Evolutionary conservation across 1,139 yeast species (phyloP).

Genomic region (Taiozyma onychis): DNA sequence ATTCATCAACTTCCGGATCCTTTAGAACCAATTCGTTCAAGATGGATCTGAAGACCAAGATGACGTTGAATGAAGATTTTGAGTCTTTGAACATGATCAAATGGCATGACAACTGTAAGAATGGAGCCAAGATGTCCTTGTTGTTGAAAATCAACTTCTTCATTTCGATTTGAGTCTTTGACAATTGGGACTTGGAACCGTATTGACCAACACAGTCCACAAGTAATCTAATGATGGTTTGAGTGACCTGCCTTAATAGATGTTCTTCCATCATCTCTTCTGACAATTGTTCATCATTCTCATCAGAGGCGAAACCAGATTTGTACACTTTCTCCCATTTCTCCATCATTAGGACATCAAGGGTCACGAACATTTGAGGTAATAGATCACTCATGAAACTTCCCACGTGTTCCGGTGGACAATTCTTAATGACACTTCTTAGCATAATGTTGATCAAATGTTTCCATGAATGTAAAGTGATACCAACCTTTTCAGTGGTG

Average conservation of each 20-base stretch:
- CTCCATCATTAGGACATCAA: slow-evolving; percentile 62
- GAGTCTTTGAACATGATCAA: slow-evolving; percentile 81
- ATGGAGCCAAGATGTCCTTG: slow-evolving; percentile 70
- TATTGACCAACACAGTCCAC: slow-evolving; percentile 85
- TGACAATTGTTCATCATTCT: slow-evolving; percentile 69
- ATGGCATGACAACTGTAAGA: slow-evolving; percentile 69
- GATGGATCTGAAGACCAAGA: slow-evolving; percentile 70
- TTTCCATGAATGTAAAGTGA: slow-evolving; percentile 94
- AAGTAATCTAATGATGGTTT: slow-evolving; percentile 82
- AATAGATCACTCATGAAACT: slow-evolving; percentile 71
- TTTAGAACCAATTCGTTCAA: slow-evolving; percentile 55
- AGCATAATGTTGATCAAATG: slow-evolving; percentile 90
- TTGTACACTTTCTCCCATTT: slow-evolving; percentile 74
- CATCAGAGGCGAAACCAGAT: slow-evolving; percentile 57
- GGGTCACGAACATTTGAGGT: slow-evolving; percentile 66
- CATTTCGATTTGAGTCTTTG: slow-evolving; percentile 57
- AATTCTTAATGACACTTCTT: slow-evolving; percentile 79
- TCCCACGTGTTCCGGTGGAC: slow-evolving; percentile 68
- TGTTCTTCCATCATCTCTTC: slow-evolving; percentile 99
- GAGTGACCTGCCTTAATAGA: slow-evolving; percentile 84
- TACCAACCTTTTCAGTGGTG: slow-evolving; percentile 80
- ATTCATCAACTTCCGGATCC: slow-evolving; percentile 75
- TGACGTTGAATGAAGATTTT: slow-evolving; percentile 87
- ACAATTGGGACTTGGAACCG: slow-evolving; percentile 29
- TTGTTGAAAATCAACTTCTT: slow-evolving; percentile 61